phyloP scores from a whole-genome alignment of 805 yeast species.

The Candida broadrunensis region DNA sequence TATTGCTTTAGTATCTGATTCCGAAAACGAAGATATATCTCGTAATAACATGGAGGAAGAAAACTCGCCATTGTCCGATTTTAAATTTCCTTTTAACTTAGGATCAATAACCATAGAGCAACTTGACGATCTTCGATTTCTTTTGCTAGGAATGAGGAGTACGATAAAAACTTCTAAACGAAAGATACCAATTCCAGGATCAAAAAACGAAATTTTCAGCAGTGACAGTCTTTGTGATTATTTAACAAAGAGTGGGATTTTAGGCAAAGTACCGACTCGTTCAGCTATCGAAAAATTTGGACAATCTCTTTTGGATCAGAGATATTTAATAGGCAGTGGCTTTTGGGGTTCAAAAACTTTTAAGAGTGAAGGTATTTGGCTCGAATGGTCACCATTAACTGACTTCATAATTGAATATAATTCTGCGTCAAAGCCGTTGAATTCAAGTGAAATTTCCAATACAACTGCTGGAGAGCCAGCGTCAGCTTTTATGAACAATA shows the following conservation, averaged over 20 bases:
- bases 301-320: conserved; percentile 34
- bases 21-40: not conserved
- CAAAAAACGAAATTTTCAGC: conserved; percentile 35
- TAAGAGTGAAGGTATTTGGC: conserved; percentile 42
- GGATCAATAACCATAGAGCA: conserved; percentile 21
- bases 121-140: conserved; percentile 15
- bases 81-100: conserved; percentile 29
- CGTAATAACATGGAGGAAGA: not conserved
- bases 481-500: conserved; percentile 14
- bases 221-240: conserved; percentile 35
- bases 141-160: conserved; percentile 19
- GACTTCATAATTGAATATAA: conserved; percentile 12
- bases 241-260: conserved; percentile 21
- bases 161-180: conserved; percentile 25
- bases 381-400: conserved; percentile 41
- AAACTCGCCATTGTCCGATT: conserved; percentile 9
- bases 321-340: conserved; percentile 28
- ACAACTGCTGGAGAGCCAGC: conserved; percentile 5
- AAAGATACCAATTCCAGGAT: conserved; percentile 39
- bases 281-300: conserved; percentile 38
- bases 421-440: not conserved
- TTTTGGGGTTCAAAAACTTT: conserved; percentile 32
- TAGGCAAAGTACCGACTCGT: conserved; percentile 33
- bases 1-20: not conserved
- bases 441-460: not conserved